Percentiles rank a stretch among this genome's conserved stretches.
These are phyloP conservation scores for Papiliotrema terrestris DNA, from an alignment of 1,284 basidiomycete species.

Conservation along the genomic window DNA sequence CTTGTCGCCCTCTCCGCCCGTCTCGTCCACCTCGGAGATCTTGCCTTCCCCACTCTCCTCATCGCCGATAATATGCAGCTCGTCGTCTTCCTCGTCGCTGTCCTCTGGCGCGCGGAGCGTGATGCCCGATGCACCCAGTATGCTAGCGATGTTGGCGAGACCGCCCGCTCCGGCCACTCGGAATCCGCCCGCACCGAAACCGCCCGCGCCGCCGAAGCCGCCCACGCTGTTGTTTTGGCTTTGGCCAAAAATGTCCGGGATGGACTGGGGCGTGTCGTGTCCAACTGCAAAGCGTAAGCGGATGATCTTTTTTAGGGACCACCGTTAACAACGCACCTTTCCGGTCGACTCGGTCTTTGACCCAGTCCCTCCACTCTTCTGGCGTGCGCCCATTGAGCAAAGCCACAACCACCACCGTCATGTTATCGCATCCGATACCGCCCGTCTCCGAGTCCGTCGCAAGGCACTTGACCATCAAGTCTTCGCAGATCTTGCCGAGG, in stretches of 20 bases:
- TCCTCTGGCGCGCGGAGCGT: constrained; percentile 37
- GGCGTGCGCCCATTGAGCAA: constrained; percentile 80
- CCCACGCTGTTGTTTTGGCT: constrained; percentile 13
- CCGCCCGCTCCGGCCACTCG: constrained; percentile 41
- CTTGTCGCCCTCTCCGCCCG: background rate
- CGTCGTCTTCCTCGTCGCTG: constrained; percentile 36
- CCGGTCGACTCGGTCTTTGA: constrained; percentile 76
- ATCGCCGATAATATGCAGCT: constrained; percentile 27
- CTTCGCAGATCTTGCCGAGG: constrained; percentile 77
- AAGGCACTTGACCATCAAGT: constrained; percentile 88
- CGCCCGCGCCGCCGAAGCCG: constrained; percentile 1
- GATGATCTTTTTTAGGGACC: constrained; percentile 5
- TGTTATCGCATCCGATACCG: constrained; percentile 98
- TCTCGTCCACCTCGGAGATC: background rate
- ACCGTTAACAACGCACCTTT: constrained; percentile 51
- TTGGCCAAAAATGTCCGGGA: constrained; percentile 46
- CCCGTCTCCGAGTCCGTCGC: constrained; percentile 90
- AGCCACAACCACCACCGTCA: constrained; percentile 92
- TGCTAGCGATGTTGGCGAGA: constrained; percentile 45
- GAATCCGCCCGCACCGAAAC: constrained; percentile 30
- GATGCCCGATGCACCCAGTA: constrained; percentile 43
- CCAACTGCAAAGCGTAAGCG: constrained; percentile 51
- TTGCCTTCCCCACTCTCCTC: constrained; percentile 3
- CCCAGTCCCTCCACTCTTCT: constrained; percentile 91
- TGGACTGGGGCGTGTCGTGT: constrained; percentile 54